These are phyloP conservation scores for Pichia manshurica DNA, from an alignment of 805 yeast species.

Conservation along the genomic window DNA sequence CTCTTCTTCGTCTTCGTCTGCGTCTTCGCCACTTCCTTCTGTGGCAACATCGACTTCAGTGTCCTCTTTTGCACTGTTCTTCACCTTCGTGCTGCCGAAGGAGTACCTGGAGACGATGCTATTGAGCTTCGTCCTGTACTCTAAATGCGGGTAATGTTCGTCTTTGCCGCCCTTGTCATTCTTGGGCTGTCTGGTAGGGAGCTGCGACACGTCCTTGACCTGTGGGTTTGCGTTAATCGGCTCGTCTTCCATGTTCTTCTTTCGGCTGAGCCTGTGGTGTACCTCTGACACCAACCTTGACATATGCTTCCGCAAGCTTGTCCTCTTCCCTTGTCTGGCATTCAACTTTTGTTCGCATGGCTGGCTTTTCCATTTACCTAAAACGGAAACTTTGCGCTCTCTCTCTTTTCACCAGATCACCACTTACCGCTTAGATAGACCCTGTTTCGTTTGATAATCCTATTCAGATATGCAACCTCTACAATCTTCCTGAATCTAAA, in stretches of 20 bases:
- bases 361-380: slow-evolving; percentile 7
- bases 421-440: no score
- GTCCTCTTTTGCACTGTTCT: no score
- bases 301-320: no score
- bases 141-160: slow-evolving; percentile 2
- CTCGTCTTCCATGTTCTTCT: slow-evolving; percentile 35
- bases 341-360: slow-evolving; percentile 1
- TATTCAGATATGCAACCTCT: no score
- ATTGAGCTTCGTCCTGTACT: neutral
- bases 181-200: slow-evolving; percentile 56
- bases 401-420: no score
- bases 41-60: no score
- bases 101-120: slow-evolving; percentile 1
- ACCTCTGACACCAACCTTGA: no score
- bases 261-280: no score
- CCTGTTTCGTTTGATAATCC: no score
- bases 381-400: neutral
- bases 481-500: no score
- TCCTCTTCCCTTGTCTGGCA: no score
- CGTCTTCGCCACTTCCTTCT: neutral
- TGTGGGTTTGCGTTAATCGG: slow-evolving; percentile 90
- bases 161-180: neutral
- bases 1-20: neutral
- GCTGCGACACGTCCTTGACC: slow-evolving; percentile 63
- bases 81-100: neutral